Base-by-base conservation (phyloP, 1,284 basidiomycete genomes). In the Amylostereum areolatum region DNA sequence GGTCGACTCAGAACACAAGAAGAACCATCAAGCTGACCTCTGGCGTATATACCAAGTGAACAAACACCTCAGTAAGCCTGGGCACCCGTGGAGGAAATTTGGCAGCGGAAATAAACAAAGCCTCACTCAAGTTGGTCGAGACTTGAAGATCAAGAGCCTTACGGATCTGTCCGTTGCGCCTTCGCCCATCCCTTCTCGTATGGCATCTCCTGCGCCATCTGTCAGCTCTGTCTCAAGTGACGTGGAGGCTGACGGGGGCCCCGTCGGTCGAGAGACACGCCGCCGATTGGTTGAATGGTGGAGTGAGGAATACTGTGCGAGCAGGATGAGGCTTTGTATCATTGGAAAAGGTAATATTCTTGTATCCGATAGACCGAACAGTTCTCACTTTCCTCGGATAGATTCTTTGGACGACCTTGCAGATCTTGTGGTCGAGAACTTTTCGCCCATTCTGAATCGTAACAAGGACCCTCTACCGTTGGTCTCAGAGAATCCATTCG, bases 11-110 rank as follows among this genome's bases (percentile, higher is more conserved):
- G 97, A 99, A 65, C 90, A 99, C 77, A 94, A 93, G 75, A 99
- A 99, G 75, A 99, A 99, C 64, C 79, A 93, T 46, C 96, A 98
- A 68, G 75, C 74, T n/a, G 96, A 99, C 66, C 73, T 88, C 62
- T 98, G 95, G 94, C 83, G 97, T n/a, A 84, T 95, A 49, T 98
- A 91, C 70, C 97, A 99, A 69, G 73, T 98, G 28, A 94, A 93
- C 69, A 99, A 99, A 70, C 81, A 86, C 56, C 80, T 97, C 37
- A 88, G 83, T 48, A 84, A 81, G 56, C 74, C 76, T 1, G 85
- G 85, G 1, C 96, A 99, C 65, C 80, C 83, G 1, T 99, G 92
- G 83, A 82, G 79, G 58, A 97, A 98, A 65, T 99, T 99, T 62
- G 92, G 92, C 2, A 96, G 89, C 4, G 97, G 97, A 2, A 91